Evolutionary conservation across 768 basidiomycete genomes (phyloP), one percentile per base, ranked within the genome.

Genomic region (Hericium rajendrae): DNA sequence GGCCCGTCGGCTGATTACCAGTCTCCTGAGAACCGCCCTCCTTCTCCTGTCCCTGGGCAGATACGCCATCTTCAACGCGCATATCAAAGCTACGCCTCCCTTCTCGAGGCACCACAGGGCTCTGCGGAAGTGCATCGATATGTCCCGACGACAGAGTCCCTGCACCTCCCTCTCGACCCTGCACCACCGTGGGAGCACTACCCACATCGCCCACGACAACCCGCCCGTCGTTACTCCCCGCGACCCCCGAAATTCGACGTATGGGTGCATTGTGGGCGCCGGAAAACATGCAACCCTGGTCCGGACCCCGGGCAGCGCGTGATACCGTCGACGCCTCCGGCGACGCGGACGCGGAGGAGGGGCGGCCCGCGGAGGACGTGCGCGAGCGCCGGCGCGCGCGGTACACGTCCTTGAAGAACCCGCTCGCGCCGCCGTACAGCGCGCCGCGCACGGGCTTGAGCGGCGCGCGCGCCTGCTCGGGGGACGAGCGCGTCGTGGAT

Each of bases 361-460:
- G 49, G 6, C 15, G 3, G 49, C 49, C 24, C 20, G 43, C 20
- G 43, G n/a, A n/a, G 16, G 43, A 46, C n/a, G 16, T 46, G 12
- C 8, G 43, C n/a, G 43, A 46, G 9, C 43, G 43, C 8, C n/a
- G 16, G 43, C 28, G 49, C 28, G 48, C 52, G 22, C 39, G 58
- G 54, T 24, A 59, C 12, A 59, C 55, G 48, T 54, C 55, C 51
- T 61, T 61, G 54, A 46, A 59, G 13, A 56, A 53, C 5, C 60
- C 60, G 18, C 12, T 46, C 39, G 51, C 51, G 13, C 60, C 58
- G n/a, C 58, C 46, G 54, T 56, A 57, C 18, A 60, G 53, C 13
- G 58, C 55, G 6, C 60, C 60, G 22, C 55, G 53, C 20, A 56
- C 55, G 12, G 48, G 41, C n/a, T 54, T 43, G 28, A 15, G 16